Conservation (phyloP, 139 green algal genomes). For the Auxenochlorella pyrenoidosa region DNA sequence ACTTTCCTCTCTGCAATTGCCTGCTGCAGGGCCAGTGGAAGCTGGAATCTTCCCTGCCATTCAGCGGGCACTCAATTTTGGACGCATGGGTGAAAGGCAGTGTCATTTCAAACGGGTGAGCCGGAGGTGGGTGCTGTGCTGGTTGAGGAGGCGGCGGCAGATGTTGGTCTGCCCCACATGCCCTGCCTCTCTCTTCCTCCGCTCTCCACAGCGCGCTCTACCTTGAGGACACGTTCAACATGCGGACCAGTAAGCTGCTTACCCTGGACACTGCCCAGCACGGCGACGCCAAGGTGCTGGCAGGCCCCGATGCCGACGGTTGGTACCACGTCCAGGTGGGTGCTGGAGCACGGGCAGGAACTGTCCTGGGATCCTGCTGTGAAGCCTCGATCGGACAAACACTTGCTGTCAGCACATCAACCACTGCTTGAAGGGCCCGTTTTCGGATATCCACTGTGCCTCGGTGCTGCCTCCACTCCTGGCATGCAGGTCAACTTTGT, state of each 20-base stretch:
- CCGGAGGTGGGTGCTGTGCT: no score
- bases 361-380: no score
- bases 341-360: neutral
- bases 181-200: no score
- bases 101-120: constrained; percentile 30
- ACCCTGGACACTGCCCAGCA: neutral
- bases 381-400: neutral
- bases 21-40: constrained; percentile 20
- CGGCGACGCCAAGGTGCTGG: constrained; percentile 29
- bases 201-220: neutral
- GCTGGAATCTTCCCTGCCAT: constrained; percentile 34
- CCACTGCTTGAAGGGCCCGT: no score
- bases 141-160: no score
- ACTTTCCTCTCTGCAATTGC: no score
- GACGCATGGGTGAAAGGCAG: constrained; percentile 58
- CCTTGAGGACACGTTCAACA: constrained; percentile 37
- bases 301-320: constrained; percentile 37
- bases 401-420: neutral
- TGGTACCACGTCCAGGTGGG: constrained; percentile 55
- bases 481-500: constrained; percentile 21
- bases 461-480: no score
- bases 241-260: constrained; percentile 16
- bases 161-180: no score
- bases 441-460: no score
- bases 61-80: constrained; percentile 42